Percentiles rank a stretch among this genome's conserved stretches.
phyloP scores from a whole-genome alignment of 768 basidiomycete genomes.

The Suillus bovinus region DNA sequence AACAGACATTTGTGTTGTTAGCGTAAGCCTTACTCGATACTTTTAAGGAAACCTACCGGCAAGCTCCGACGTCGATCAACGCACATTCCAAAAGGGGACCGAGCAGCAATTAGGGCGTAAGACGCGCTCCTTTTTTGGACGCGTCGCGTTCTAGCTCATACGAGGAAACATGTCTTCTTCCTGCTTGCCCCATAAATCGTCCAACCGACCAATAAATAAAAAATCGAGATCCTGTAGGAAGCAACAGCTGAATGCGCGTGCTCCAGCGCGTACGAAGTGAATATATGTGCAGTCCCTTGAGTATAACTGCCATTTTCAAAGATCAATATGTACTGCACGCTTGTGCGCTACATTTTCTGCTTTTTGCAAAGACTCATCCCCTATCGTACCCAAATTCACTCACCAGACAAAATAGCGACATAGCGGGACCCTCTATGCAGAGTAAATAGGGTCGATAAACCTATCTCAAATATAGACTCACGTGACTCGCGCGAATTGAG shows the following conservation, averaged over 20 bases:
- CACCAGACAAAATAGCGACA: constrained; percentile 3
- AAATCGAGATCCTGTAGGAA: constrained; percentile 21
- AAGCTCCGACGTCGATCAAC: constrained; percentile 33
- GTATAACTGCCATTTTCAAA: constrained; percentile 6
- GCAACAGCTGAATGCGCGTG: constrained; percentile 14
- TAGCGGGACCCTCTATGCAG: constrained; percentile 10
- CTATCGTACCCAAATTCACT: constrained; percentile 7
- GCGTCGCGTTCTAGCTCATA: constrained; percentile 28
- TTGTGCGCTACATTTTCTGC: not conserved
- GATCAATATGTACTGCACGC: not conserved
- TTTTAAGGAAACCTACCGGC: constrained; percentile 13
- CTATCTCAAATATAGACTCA: constrained; percentile 36
- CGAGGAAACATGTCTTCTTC: constrained; percentile 32
- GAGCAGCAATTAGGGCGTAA: constrained; percentile 28
- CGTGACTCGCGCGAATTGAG: constrained; percentile 40
- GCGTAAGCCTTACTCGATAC: not conserved
- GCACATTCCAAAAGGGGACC: constrained; percentile 22
- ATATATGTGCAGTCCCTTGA: constrained; percentile 8
- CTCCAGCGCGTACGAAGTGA: constrained; percentile 6
- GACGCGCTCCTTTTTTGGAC: constrained; percentile 42
- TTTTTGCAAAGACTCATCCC: constrained; percentile 5
- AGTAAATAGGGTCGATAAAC: constrained; percentile 17
- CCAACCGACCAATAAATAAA: constrained; percentile 30
- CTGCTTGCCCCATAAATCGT: constrained; percentile 26
- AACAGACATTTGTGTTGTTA: constrained; percentile 42